These are phyloP conservation scores for Mycena sp. DNA, from an alignment of 1,284 basidiomycete genomes.

Conservation along the genomic window DNA sequence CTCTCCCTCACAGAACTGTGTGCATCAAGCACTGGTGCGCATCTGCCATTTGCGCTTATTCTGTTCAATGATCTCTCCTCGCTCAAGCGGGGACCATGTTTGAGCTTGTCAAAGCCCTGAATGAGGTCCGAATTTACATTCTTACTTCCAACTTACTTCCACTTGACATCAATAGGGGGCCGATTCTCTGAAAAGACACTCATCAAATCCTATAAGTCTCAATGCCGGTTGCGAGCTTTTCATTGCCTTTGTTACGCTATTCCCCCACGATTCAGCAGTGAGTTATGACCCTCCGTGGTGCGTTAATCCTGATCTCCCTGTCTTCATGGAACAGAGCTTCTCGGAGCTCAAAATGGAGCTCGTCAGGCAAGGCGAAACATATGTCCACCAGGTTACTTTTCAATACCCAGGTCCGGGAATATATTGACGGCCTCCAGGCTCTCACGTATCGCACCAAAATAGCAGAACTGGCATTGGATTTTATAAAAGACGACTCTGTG, in stretches of 20 bases:
- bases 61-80: conserved; percentile 33
- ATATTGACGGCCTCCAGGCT: conserved; percentile 61
- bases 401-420: background rate
- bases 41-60: conserved; percentile 35
- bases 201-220: conserved; percentile 85
- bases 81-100: conserved; percentile 88
- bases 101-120: conserved; percentile 86
- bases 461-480: conserved; percentile 87
- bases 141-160: too few relatives aligned
- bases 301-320: conserved; percentile 17
- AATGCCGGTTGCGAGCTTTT: conserved; percentile 93
- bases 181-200: conserved; percentile 67
- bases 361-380: conserved; percentile 80
- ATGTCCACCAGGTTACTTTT: conserved; percentile 52
- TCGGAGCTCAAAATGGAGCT: conserved; percentile 84
- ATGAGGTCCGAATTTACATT: conserved; percentile 51
- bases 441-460: conserved; percentile 91
- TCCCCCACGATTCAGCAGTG: conserved; percentile 85
- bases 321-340: conserved; percentile 66
- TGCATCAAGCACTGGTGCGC: conserved; percentile 28
- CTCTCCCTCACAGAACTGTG: conserved; percentile 78
- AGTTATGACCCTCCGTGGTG: conserved; percentile 40
- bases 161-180: too few relatives aligned
- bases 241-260: conserved; percentile 86
- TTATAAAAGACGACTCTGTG: conserved; percentile 94